Evolutionary conservation across 2,329 filamentous ascomycete species (phyloP).

Genomic region (Pyricularia sp.): DNA sequence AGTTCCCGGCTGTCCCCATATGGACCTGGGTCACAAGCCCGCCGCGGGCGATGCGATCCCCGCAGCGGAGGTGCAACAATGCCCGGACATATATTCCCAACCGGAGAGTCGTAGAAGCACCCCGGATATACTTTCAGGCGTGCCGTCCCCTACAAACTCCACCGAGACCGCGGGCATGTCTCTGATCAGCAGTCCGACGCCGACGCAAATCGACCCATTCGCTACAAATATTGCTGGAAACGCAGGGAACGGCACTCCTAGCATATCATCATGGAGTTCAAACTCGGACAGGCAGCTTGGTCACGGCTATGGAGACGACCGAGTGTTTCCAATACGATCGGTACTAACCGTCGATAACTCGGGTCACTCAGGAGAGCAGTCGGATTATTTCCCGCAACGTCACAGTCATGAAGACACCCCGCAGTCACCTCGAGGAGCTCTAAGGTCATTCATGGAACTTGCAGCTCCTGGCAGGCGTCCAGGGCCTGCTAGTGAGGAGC

Average conservation of each 20-base stretch:
- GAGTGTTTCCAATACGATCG: conserved; percentile 76
- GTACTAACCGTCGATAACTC: conserved; percentile 60
- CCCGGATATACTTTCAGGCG: neutral
- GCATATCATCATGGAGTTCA: conserved; percentile 29
- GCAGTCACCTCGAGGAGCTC: neutral
- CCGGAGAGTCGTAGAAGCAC: neutral
- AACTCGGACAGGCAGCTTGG: conserved; percentile 30
- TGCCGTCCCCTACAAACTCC: neutral
- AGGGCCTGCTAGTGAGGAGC: conserved; percentile 10
- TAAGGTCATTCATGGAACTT: conserved; percentile 19
- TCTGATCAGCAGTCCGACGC: conserved; percentile 2
- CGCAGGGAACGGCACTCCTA: conserved; percentile 9
- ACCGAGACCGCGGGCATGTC: conserved; percentile 1
- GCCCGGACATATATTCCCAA: neutral
- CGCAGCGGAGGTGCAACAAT: conserved; percentile 1
- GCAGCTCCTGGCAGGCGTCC: conserved; percentile 12
- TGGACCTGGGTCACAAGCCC: conserved; percentile 3
- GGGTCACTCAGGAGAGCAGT: conserved; percentile 22
- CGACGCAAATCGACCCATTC: conserved; percentile 1
- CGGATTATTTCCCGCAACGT: conserved; percentile 25
- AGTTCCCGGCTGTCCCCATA: neutral
- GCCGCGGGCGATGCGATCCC: neutral
- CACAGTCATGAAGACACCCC: conserved; percentile 10
- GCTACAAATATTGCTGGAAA: neutral
- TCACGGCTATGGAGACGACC: conserved; percentile 31